These are phyloP conservation scores for Misopates orontium DNA, from an alignment of 257 asterid genomes.

Conservation along the genomic window DNA sequence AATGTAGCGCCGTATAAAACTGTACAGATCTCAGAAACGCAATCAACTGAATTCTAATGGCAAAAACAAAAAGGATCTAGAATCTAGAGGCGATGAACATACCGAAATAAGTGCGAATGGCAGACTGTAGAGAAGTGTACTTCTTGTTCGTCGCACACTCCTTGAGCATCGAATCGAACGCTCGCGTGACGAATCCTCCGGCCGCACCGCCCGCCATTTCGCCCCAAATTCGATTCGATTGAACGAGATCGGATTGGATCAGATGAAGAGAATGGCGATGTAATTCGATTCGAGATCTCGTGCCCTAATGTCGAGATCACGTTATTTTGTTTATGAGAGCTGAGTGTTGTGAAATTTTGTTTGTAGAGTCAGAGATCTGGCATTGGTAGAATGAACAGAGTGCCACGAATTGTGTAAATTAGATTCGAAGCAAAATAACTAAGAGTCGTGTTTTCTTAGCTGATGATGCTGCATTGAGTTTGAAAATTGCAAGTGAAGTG, in stretches of 20 bases:
- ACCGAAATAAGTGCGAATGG: constrained; percentile 80
- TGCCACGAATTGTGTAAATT: too few relatives aligned
- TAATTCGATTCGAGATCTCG: constrained; percentile 38
- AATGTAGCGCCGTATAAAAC: constrained; percentile 4
- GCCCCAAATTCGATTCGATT: constrained; percentile 33
- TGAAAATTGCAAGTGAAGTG: too few relatives aligned
- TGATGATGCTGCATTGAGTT: too few relatives aligned
- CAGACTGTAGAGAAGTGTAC: constrained; percentile 60
- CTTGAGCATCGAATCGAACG: constrained; percentile 93
- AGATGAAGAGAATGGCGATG: constrained; percentile 10
- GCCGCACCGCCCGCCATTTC: constrained; percentile 92
- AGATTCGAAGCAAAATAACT: too few relatives aligned
- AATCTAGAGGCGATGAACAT: too few relatives aligned
- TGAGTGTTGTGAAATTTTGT: constrained; percentile 26
- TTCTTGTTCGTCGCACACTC: constrained; percentile 78
- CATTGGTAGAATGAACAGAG: constrained; percentile 32
- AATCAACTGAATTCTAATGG: constrained; percentile 11
- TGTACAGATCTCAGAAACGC: not conserved
- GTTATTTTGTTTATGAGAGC: constrained; percentile 12
- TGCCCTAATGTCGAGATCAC: not conserved
- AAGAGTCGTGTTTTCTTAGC: too few relatives aligned
- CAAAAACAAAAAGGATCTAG: too few relatives aligned
- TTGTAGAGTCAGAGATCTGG: constrained; percentile 46
- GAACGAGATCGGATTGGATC: constrained; percentile 44
- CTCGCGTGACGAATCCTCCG: constrained; percentile 92